Conservation (phyloP, 257 asterid genomes). For the Rubia yunnanensis region DNA sequence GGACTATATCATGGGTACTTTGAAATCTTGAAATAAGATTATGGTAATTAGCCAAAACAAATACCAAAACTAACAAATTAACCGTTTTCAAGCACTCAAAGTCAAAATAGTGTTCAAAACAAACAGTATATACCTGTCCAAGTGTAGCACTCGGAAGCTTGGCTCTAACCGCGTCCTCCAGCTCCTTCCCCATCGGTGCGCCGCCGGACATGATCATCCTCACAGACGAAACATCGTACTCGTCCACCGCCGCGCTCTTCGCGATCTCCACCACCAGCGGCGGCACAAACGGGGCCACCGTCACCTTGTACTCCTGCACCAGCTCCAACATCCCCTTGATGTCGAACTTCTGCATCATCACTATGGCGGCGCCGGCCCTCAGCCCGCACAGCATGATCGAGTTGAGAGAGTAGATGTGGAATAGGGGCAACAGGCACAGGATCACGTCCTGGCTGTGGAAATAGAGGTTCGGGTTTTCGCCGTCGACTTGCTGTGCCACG, state of each 20-base stretch:
- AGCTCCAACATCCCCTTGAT: conserved; percentile 21
- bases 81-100: not conserved
- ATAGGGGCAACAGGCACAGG: conserved; percentile 31
- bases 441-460: conserved; percentile 28
- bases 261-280: conserved; percentile 33
- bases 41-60: too few relatives aligned
- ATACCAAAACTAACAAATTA: too few relatives aligned
- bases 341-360: conserved; percentile 31
- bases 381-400: conserved; percentile 27
- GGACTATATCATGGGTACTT: too few relatives aligned
- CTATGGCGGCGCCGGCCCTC: conserved; percentile 30
- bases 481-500: conserved; percentile 35
- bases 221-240: conserved; percentile 25
- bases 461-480: conserved; percentile 30
- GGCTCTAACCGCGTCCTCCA: conserved; percentile 29
- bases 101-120: not conserved
- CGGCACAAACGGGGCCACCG: conserved; percentile 34
- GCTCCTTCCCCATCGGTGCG: conserved; percentile 38
- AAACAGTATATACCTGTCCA: conserved; percentile 25
- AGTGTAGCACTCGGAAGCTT: conserved; percentile 31
- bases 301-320: conserved; percentile 24
- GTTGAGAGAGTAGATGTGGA: conserved; percentile 28
- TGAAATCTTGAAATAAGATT: too few relatives aligned
- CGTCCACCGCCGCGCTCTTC: conserved; percentile 19
- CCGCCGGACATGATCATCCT: conserved; percentile 34